Base-by-base conservation (phyloP, 2,329 filamentous ascomycete genomes). In the Microdochium bolleyi region DNA sequence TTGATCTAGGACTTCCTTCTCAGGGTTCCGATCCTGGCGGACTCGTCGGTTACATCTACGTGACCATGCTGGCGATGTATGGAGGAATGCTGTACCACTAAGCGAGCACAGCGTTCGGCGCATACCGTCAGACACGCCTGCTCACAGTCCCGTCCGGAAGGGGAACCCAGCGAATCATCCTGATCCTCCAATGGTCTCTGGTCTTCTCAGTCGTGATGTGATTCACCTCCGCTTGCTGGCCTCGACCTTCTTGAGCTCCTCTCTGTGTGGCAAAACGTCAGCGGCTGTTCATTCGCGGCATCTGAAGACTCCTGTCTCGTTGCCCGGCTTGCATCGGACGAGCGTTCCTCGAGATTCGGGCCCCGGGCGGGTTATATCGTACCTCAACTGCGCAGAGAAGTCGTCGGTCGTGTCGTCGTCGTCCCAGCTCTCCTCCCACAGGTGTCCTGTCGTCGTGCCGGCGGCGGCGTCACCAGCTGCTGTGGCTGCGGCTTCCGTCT, bases 381-480 rank as follows among this genome's bases (percentile, higher is more conserved):
- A 96, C 92, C 90, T 95, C 66, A 99, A 75, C 76, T 97, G 92
- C 64, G 88, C 83, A 13, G 91, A 94, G 70, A 99, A 99, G 66
- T 99, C 94, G 68, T 99, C 94, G 64, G 82, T 94, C 60, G 90
- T 94, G 73, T 97, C 94, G 69, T 97, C 92, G 66, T 99, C 94
- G 67, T 99, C 94, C 94, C 94, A 99, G 78, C 91, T 96, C 79
- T 99, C 94, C 73, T 99, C 94, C 94, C 94, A 99, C 52, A 99
- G 77, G 74, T 97, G 92, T 69, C 80, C 74, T 58, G 76, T 78
- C 55, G 85, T 82, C 64, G 85, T 85, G 61, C 76, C 83, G 56
- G 78, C 83, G 64, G 80, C 78, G 53, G 87, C 58, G 25, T 56
- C 53, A 4, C 62, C 8, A 8, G 37, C 57, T 50, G 51, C 41